Base-by-base conservation (phyloP, 2,329 filamentous ascomycete species). In the Xylariales sp. region DNA sequence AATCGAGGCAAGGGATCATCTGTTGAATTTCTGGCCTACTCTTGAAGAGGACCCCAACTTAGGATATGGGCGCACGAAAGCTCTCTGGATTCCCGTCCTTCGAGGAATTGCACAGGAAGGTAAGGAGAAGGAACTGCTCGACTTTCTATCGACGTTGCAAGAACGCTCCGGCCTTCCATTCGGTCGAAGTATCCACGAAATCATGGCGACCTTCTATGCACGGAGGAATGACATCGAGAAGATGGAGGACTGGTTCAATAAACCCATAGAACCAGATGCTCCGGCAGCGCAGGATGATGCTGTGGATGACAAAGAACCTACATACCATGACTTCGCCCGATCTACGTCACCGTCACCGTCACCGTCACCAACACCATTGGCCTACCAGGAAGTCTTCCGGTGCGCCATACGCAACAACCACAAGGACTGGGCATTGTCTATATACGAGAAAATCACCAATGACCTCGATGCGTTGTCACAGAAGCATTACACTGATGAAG, bases 191-290 rank as follows among this genome's bases (percentile, higher is more conserved):
- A 57, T 79, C 38, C 73, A 82, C 50, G 59, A 70, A 43, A 58
- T 75, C 24, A 68, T 93, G 57, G 73, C 82, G 3, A 61, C 60
- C 0, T 84, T 84, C 51, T 88, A 82, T 51, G 76, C 82, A 1
- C 59, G 67, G 10, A 70, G 69, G 32, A 66, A 81, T 49, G 67
- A 79, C 34, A 56, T 84, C 4, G 59, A 70, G n/a, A 74, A 78
- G 46, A 82, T 82, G 3, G 82, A 84, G 54, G 58, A 68, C 10
- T 88, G 88, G 78, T 89, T 85, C 52, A 63, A 73, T 16, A 76
- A 74, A 46, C 68, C 74, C 1, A 64, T 81, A 3, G 53, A 63
- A 11, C 58, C 56, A 20, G 58, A 58, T 15, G 51, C 59, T 29
- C 54, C 60, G 43, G 14, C 27, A 12, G 35, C 18, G 2, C 9